Conservation (phyloP, 805 yeast genomes). For the Cephaloascus fragrans region DNA sequence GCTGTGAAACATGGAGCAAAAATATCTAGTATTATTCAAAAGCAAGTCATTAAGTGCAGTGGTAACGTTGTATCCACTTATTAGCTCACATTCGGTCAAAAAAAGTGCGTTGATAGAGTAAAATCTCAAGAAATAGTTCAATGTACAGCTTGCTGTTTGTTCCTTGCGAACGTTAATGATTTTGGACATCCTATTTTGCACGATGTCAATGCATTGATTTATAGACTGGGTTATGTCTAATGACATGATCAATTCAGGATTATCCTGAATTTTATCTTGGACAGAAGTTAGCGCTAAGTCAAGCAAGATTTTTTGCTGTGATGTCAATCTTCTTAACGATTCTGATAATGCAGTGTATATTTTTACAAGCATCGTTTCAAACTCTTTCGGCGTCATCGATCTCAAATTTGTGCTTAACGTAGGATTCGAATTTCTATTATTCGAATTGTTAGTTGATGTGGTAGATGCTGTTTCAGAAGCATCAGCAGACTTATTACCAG, state of each 20-base stretch:
- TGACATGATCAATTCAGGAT: slow-evolving; percentile 30
- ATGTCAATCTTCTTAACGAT: slow-evolving; percentile 60
- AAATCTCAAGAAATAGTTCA: slow-evolving; percentile 55
- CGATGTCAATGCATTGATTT: slow-evolving; percentile 54
- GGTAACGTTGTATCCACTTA: slow-evolving; percentile 58
- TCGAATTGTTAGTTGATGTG: slow-evolving; percentile 17
- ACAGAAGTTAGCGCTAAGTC: slow-evolving; percentile 53
- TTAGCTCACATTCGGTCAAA: slow-evolving; percentile 72
- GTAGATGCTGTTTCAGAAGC: slow-evolving; percentile 9
- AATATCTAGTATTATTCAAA: slow-evolving; percentile 55
- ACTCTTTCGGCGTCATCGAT: slow-evolving; percentile 63
- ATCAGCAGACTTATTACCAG: slow-evolving; percentile 13
- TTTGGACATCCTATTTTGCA: slow-evolving; percentile 71
- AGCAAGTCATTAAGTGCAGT: slow-evolving; percentile 59
- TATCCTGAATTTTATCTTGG: slow-evolving; percentile 15
- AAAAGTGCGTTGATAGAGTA: slow-evolving; percentile 61
- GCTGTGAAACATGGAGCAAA: slow-evolving; percentile 45
- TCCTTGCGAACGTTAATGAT: slow-evolving; percentile 71
- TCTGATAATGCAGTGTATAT: slow-evolving; percentile 61
- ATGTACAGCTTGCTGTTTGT: slow-evolving; percentile 46
- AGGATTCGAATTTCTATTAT: slow-evolving; percentile 7
- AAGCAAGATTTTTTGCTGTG: slow-evolving; percentile 71
- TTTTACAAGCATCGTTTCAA: slow-evolving; percentile 55
- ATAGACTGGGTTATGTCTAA: slow-evolving; percentile 62
- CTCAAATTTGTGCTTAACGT: slow-evolving; percentile 35